These are phyloP conservation scores for Mesembryanthemum crystallinum DNA, from an alignment of 148 eudicot species.

Conservation along the genomic window DNA sequence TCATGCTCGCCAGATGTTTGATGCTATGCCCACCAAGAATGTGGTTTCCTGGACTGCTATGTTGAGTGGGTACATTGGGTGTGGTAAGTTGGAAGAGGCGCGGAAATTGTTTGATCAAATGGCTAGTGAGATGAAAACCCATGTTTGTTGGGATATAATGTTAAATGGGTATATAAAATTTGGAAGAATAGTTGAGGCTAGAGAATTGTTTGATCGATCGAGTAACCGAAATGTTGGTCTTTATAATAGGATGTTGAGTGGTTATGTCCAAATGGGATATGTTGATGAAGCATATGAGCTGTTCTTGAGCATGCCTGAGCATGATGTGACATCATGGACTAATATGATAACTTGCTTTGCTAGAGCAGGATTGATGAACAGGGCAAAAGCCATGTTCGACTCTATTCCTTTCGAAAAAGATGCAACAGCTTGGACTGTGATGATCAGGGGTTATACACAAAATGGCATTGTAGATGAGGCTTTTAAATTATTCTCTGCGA, in stretches of 20 bases:
- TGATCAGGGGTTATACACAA: slow-evolving; percentile 51
- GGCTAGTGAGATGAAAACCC: slow-evolving; percentile 32
- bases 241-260: slow-evolving; percentile 54
- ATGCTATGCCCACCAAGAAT: slow-evolving; percentile 51
- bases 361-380: slow-evolving; percentile 41
- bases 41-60: slow-evolving; percentile 67
- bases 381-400: slow-evolving; percentile 49
- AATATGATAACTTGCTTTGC: slow-evolving; percentile 50
- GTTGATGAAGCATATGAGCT: slow-evolving; percentile 40
- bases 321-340: slow-evolving; percentile 60
- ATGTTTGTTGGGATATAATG: slow-evolving; percentile 67
- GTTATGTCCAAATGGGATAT: slow-evolving; percentile 49
- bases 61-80: slow-evolving; percentile 54
- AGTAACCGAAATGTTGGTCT: slow-evolving; percentile 34
- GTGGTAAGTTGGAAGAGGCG: slow-evolving; percentile 49
- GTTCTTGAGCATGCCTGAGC: slow-evolving; percentile 44
- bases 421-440: slow-evolving; percentile 49
- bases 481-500: slow-evolving; percentile 40
- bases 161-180: slow-evolving; percentile 49
- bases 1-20: slow-evolving; percentile 50
- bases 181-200: slow-evolving; percentile 45
- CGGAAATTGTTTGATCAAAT: slow-evolving; percentile 46
- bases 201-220: slow-evolving; percentile 40
- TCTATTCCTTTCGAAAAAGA: slow-evolving; percentile 52
- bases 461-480: slow-evolving; percentile 45